A percentile compares a stretch with the other conserved stretches of the same genome.
These are phyloP conservation scores for Talaromyces sp. DNA, from an alignment of 2,329 filamentous ascomycete genomes.

Conservation along the genomic window DNA sequence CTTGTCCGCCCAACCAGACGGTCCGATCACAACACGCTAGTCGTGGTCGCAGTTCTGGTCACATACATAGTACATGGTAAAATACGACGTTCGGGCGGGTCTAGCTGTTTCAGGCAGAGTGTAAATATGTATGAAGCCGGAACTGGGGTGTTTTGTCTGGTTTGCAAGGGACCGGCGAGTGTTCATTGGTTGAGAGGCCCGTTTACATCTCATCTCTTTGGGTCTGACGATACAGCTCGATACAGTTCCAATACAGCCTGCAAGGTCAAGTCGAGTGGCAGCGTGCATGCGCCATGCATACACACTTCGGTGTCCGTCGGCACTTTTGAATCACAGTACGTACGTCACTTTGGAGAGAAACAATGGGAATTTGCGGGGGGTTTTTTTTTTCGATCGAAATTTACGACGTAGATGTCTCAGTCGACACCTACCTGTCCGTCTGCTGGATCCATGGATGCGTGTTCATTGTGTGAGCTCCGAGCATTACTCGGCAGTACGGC, in stretches of 20 bases:
- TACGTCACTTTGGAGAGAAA: not conserved
- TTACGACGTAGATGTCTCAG: not conserved
- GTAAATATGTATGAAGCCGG: not conserved
- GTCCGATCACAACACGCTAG: not conserved
- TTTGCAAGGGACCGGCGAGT: not conserved
- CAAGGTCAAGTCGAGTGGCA: not conserved
- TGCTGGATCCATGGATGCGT: too few relatives aligned
- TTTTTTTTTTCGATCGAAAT: not conserved
- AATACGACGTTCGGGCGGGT: not conserved
- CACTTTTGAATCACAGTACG: not conserved
- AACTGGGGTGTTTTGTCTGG: slow-evolving; percentile 2
- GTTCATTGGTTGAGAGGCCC: not conserved
- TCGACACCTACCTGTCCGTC: too few relatives aligned
- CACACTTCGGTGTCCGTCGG: not conserved
- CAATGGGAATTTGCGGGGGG: not conserved
- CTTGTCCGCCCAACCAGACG: not conserved
- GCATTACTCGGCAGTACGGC: not conserved
- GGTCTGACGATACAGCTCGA: not conserved
- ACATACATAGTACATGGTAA: not conserved
- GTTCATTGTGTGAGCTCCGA: too few relatives aligned
- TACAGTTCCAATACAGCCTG: not conserved
- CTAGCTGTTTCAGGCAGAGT: not conserved
- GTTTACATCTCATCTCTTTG: not conserved
- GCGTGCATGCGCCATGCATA: not conserved
- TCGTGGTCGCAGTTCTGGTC: not conserved